A percentile compares a stretch with the other conserved stretches of the same genome.
These are phyloP conservation scores for Spathaspora arborariae DNA, from an alignment of 805 yeast species.

Conservation along the genomic window DNA sequence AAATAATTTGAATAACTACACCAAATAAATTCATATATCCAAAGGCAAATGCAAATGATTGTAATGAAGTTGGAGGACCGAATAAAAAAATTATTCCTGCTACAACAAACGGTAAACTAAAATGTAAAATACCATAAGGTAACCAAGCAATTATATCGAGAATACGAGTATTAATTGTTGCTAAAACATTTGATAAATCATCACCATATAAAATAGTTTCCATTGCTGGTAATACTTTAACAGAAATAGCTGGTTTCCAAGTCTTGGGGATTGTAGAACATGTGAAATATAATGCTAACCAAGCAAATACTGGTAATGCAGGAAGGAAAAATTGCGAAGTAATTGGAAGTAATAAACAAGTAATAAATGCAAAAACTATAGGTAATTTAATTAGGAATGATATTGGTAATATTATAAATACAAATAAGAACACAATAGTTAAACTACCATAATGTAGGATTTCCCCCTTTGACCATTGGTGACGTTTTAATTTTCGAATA, in stretches of 20 bases:
- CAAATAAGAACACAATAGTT: constrained; percentile 51
- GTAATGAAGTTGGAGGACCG: constrained; percentile 85
- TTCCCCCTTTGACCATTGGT: constrained; percentile 46
- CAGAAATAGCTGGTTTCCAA: constrained; percentile 86
- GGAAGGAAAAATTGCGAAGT: constrained; percentile 81
- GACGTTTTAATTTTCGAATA: constrained; percentile 38
- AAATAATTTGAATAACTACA: constrained; percentile 73
- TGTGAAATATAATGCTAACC: constrained; percentile 81
- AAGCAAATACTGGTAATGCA: constrained; percentile 78
- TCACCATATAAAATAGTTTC: constrained; percentile 93
- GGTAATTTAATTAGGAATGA: constrained; percentile 39
- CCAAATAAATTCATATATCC: constrained; percentile 92
- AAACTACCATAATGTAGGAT: constrained; percentile 49
- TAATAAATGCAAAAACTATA: constrained; percentile 37
- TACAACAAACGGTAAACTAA: constrained; percentile 84
- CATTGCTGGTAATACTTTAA: constrained; percentile 83
- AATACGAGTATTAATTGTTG: constrained; percentile 60
- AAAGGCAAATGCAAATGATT: constrained; percentile 86
- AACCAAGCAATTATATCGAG: constrained; percentile 90
- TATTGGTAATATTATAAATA: constrained; percentile 56
- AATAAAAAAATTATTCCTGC: constrained; percentile 75
- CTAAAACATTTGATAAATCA: constrained; percentile 77
- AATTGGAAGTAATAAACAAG: constrained; percentile 62
- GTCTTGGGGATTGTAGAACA: constrained; percentile 68
- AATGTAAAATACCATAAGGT: constrained; percentile 91